Percentiles rank a stretch among this genome's conserved stretches.
Conservation (phyloP, 1,139 yeast species). For the Chernovozyma aurita region DNA sequence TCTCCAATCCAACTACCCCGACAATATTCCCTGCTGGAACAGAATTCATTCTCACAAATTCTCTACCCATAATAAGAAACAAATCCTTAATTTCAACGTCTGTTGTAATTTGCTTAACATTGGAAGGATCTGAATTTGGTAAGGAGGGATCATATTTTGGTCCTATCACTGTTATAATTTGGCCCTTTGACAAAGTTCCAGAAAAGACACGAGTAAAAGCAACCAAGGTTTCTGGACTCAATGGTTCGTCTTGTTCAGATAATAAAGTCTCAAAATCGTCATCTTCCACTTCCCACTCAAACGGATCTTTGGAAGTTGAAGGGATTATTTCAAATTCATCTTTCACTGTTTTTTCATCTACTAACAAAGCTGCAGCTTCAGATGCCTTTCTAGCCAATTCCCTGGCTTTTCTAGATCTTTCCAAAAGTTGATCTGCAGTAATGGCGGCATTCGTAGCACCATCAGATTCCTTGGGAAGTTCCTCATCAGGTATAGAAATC, state of each 20-base stretch:
- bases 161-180: constrained; percentile 68
- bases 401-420: constrained; percentile 65
- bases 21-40: constrained; percentile 96
- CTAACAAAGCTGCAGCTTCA: constrained; percentile 45
- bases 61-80: constrained; percentile 89
- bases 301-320: constrained; percentile 27
- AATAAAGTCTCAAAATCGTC: constrained; percentile 34
- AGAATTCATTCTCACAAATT: constrained; percentile 64
- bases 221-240: constrained; percentile 57
- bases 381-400: constrained; percentile 67
- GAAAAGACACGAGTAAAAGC: constrained; percentile 89
- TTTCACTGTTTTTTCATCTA: constrained; percentile 16
- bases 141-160: constrained; percentile 79
- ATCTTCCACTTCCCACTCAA: constrained; percentile 46
- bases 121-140: constrained; percentile 46
- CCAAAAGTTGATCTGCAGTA: constrained; percentile 58
- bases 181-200: constrained; percentile 76
- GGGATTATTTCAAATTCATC: constrained; percentile 29
- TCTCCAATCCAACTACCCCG: constrained; percentile 89
- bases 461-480: constrained; percentile 57
- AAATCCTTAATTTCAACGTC: constrained; percentile 57
- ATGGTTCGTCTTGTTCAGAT: constrained; percentile 43
- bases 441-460: constrained; percentile 22
- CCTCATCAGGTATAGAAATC: constrained; percentile 76
- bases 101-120: constrained; percentile 41